Base-by-base conservation (phyloP, 2,329 filamentous ascomycete genomes). In the Claviceps sp. region DNA sequence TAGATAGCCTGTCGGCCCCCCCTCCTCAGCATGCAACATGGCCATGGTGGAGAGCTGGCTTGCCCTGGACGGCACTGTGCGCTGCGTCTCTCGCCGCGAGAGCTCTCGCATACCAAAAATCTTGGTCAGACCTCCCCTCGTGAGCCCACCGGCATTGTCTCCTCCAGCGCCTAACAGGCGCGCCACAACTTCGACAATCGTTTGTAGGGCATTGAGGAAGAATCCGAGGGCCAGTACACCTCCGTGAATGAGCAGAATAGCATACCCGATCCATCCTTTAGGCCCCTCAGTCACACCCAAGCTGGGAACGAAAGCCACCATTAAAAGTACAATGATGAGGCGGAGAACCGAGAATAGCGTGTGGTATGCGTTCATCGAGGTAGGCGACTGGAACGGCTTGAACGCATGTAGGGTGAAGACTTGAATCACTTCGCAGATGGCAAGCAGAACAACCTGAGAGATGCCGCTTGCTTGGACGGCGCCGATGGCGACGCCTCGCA, bases 331-430 rank as follows among this genome's bases (percentile, higher is more conserved):
- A 0, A 85, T 85, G 47, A 87, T 69, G 36, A 96, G 83, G 37
- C 93, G 82, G 14, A 95, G 72, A 2, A 77, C 71, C 0, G 89
- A 81, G 66, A 96, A 95, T 56, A 89, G 81, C 2, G 85, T 87
- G 61, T 97, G 90, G 59, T 96, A 96, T 9, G 88, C 81, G 63
- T 97, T 97, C 93, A 98, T 98, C 30, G 91, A 96, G 0, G 93
- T 97, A 22, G 90, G 82, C 2, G 84, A 82, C 55, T 91, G 84
- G 62, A 94, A 98, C 0, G 93, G 93, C 16, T 87, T 82, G 71
- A 97, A 95, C 7, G 89, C 88, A 60, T 93, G 84, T 4, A 97
- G 72, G 0, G 90, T 91, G 45, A 97, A 74, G 38, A 96, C 82
- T 54, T 90, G 81, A 37, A 96, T 85, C 56, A 97, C 86, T 70